A percentile compares a stretch with the other conserved stretches of the same genome.
Evolutionary conservation across 768 basidiomycete genomes (phyloP).

Genomic region (Phanerodontia chrysosporium): DNA sequence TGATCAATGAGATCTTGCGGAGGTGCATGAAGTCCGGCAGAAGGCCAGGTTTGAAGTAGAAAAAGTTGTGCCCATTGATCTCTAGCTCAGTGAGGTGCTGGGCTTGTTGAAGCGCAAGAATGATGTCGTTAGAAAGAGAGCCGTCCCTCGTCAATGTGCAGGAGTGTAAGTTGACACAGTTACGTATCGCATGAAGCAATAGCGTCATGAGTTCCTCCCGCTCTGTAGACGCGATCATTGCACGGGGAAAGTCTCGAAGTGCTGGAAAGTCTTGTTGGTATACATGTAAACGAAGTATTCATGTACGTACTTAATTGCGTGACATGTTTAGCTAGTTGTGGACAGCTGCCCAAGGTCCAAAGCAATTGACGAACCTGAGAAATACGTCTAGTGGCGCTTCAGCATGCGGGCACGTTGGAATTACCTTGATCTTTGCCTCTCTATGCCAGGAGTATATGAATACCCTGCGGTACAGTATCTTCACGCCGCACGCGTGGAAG

Average conservation of each 20-base stretch:
- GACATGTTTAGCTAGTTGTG: slow-evolving; percentile 56
- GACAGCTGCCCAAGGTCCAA: slow-evolving; percentile 48
- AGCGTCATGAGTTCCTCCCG: slow-evolving; percentile 33
- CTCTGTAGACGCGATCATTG: slow-evolving; percentile 27
- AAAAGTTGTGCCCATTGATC: slow-evolving; percentile 66
- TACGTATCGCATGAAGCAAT: slow-evolving; percentile 49
- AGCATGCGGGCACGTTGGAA: neutral
- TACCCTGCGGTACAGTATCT: slow-evolving; percentile 52
- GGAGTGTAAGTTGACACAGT: slow-evolving; percentile 56
- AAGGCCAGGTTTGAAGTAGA: slow-evolving; percentile 39
- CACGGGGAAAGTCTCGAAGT: slow-evolving; percentile 71
- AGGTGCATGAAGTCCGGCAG: slow-evolving; percentile 50
- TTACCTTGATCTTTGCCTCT: slow-evolving; percentile 57
- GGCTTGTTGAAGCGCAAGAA: slow-evolving; percentile 45
- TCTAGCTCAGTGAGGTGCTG: slow-evolving; percentile 51
- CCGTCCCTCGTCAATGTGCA: slow-evolving; percentile 84
- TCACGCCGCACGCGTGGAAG: slow-evolving; percentile 49
- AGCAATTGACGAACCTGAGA: slow-evolving; percentile 61
- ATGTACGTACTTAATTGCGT: slow-evolving; percentile 49
- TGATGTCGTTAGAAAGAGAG: slow-evolving; percentile 55
- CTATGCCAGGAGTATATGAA: slow-evolving; percentile 71
- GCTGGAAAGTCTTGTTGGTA: slow-evolving; percentile 34
- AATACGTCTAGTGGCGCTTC: neutral
- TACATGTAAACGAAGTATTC: neutral
- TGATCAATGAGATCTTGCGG: slow-evolving; percentile 60